Base-by-base conservation (phyloP, 2,329 filamentous ascomycete genomes). In the Fusarium sp. region DNA sequence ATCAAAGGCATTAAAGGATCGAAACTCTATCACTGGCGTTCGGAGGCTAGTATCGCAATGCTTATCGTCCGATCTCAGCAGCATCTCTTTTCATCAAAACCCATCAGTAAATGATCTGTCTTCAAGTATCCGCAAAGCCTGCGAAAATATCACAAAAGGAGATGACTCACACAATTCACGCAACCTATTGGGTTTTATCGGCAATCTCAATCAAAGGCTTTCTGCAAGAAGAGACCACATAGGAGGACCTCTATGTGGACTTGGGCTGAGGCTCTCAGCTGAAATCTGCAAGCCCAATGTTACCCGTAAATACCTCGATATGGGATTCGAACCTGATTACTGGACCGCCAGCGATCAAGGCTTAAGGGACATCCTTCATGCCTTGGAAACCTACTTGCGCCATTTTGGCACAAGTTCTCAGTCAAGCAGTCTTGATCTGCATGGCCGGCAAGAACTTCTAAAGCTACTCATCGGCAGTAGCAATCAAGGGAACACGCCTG, bases 201-300 rank as follows among this genome's bases (percentile, higher is more conserved):
- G 83, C 54, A 83, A 84, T 63, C 55, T 85, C 15, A 69, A 75
- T 26, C 73, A 81, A 43, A 77, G 76, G 43, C 69, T 82, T 11
- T 69, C 76, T 5, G 61, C 63, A 9, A 58, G 72, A 20, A 66
- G 61, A 7, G 50, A 68, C 8, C 58, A 68, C 24, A 44, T 81
- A 7, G 72, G 78, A 14, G 43, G 64, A 0, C 45, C 73, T 3
- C 63, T 84, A 10, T 74, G 76, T 42, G 72, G 73, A 17, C 57
- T 78, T 31, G 79, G 73, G 2, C 60, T 81, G 50, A 66, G 59
- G 49, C 60, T 78, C 38, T 79, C 80, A 22, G 77, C 77, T 28
- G 59, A 73, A 31, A 61, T 74, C 18, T 72, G 69, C 44, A 66
- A 71, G 17, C 58, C 74, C 28, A 59, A 69, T 20, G 74, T 70